phyloP scores from a whole-genome alignment of 1,139 yeast species.

The Hyphopichia wangnamkhiaoensis region DNA sequence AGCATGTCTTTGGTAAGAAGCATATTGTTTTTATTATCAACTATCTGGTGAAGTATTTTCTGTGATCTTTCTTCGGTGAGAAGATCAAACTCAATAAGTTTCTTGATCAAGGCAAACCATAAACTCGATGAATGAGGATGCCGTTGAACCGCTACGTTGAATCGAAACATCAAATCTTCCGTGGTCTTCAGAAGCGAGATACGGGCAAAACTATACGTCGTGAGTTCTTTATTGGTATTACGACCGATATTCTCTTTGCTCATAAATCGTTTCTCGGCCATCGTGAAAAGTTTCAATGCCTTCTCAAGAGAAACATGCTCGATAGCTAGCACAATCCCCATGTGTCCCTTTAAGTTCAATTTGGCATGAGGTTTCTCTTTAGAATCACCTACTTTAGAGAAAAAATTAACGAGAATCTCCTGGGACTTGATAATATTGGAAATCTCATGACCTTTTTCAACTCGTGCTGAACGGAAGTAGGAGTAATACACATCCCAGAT shows the following conservation, averaged over 20 bases:
- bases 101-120: constrained; percentile 40
- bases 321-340: constrained; percentile 42
- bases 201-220: constrained; percentile 26
- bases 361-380: constrained; percentile 13
- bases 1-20: constrained; percentile 35
- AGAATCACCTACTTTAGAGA: constrained; percentile 11
- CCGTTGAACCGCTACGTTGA: constrained; percentile 28
- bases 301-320: constrained; percentile 23
- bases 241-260: constrained; percentile 11
- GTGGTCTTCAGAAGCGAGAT: constrained; percentile 31
- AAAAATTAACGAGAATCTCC: constrained; percentile 26
- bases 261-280: constrained; percentile 28
- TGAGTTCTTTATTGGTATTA: constrained; percentile 16
- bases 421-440: constrained; percentile 27
- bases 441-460: constrained; percentile 1
- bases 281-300: constrained; percentile 27
- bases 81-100: constrained; percentile 34
- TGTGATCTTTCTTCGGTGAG: constrained; percentile 31
- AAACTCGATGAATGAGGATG: constrained; percentile 27
- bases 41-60: constrained; percentile 27
- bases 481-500: constrained; percentile 26
- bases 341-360: constrained; percentile 32
- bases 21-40: constrained; percentile 19
- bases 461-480: constrained; percentile 8
- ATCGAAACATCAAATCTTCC: constrained; percentile 31